A percentile compares a stretch with the other conserved stretches of the same genome.
phyloP scores from a whole-genome alignment of 257 asterid species.

The Solanum sparsipilum region DNA sequence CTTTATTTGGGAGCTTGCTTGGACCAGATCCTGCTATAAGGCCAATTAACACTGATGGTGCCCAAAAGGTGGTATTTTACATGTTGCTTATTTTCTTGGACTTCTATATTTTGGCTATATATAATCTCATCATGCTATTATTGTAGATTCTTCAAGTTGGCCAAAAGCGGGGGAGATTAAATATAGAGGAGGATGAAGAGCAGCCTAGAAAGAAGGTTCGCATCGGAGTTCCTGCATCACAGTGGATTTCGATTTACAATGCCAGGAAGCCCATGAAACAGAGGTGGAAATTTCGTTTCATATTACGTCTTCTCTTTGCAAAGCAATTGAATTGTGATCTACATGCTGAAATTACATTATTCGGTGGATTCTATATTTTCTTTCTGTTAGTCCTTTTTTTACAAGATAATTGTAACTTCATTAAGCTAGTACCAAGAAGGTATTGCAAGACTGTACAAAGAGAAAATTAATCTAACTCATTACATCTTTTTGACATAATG shows the following conservation, averaged over 20 bases:
- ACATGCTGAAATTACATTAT: not conserved
- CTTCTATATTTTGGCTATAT: not conserved
- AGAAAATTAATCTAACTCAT: not conserved
- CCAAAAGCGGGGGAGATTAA: constrained; percentile 29
- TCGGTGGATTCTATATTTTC: not conserved
- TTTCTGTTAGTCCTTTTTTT: not conserved
- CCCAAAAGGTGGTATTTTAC: constrained; percentile 26
- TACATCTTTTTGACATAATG: not conserved
- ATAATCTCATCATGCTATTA: not conserved
- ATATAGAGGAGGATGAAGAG: constrained; percentile 24
- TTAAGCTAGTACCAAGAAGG: not conserved
- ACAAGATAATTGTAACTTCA: not conserved
- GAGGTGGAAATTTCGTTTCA: constrained; percentile 11
- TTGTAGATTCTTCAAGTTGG: constrained; percentile 25
- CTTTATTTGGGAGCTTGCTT: constrained; percentile 30
- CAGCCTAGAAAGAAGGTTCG: constrained; percentile 36
- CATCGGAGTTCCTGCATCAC: constrained; percentile 31
- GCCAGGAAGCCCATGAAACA: constrained; percentile 43
- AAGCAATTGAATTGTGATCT: not conserved
- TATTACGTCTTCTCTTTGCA: not conserved
- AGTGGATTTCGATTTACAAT: constrained; percentile 38
- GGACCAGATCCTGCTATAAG: constrained; percentile 35
- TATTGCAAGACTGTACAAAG: not conserved
- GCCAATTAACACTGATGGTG: constrained; percentile 35
- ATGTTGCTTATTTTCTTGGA: not conserved